Evolutionary conservation across 2,329 filamentous ascomycete species (phyloP), one percentile per base, ranked within the genome.

Genomic region (Delphinella strobiligena): DNA sequence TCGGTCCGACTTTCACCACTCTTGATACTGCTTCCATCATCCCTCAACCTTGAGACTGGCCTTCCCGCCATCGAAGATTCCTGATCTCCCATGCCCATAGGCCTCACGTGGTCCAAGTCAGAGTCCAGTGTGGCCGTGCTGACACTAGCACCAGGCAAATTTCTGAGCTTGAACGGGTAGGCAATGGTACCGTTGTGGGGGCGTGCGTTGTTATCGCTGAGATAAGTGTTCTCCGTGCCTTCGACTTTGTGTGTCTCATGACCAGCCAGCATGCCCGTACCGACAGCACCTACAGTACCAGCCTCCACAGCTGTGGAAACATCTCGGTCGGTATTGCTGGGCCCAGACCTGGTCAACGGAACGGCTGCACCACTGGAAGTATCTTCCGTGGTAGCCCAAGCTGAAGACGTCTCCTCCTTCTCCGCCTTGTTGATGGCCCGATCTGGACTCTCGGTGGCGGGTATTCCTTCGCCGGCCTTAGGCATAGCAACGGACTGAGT

Each of bases 81-180:
- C n/a, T n/a, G n/a, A n/a, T n/a, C n/a, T n/a, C n/a, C n/a, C n/a
- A n/a, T n/a, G n/a, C 38, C 35, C 39, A 36, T 41, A 9, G 42
- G 36, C 10, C 41, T 37, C 4, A 45, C 40, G 11, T 39, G 49
- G 7, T 39, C 41, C 15, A 49, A 45, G 10, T 53, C 42, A 44
- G 62, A 66, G 19, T 59, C 57, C 15, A 86, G 59, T 0, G 81
- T 85, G 38, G 80, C 61, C 71, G 81, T 84, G 60, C 80, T 85
- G 1, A 78, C 78, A 14, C 75, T 81, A 3, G 75, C 71, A 2
- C 72, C 31, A 46, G 49, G 3, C 47, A 54, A 54, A 19, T 16
- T 71, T 72, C 71, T 71, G 11, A 88, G 56, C 41, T 74, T 81
- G 52, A 88, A 88, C 0, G 82, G 82, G 49, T 84, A 71, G 0